Percentiles rank a stretch among this genome's conserved stretches.
Evolutionary conservation across 352 stramenopile species (phyloP).

Genomic region (Globisporangium ultimum): DNA sequence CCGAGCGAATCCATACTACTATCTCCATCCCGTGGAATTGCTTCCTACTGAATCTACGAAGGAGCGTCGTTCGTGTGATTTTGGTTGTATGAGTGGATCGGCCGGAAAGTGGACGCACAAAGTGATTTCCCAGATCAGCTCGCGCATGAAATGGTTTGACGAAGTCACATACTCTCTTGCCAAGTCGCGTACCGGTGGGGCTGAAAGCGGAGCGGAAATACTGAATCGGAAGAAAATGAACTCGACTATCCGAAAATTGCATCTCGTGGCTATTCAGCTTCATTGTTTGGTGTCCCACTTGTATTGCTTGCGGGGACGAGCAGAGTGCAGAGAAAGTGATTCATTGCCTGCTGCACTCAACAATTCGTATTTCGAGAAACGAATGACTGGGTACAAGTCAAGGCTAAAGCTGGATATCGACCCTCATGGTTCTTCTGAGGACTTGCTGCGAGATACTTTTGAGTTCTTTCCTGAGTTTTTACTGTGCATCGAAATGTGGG

Average conservation of each 20-base stretch:
- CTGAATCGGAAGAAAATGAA: constrained; percentile 83
- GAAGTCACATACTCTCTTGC: constrained; percentile 71
- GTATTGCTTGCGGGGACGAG: constrained; percentile 53
- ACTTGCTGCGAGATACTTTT: constrained; percentile 64
- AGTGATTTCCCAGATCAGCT: constrained; percentile 70
- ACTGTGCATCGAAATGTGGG: constrained; percentile 73
- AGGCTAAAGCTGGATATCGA: constrained; percentile 59
- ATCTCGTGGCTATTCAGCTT: constrained; percentile 72
- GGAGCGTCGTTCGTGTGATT: constrained; percentile 33
- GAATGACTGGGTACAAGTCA: constrained; percentile 74
- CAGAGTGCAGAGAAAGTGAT: constrained; percentile 51
- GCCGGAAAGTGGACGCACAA: constrained; percentile 66
- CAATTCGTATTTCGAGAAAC: constrained; percentile 70
- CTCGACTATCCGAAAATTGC: constrained; percentile 75
- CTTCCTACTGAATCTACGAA: constrained; percentile 8
- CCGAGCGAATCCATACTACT: constrained; percentile 75
- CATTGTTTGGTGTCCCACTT: constrained; percentile 69
- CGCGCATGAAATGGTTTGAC: constrained; percentile 79
- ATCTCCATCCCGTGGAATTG: constrained; percentile 35
- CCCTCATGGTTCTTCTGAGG: constrained; percentile 33
- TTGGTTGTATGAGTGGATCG: constrained; percentile 45
- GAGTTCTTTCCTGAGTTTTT: constrained; percentile 78
- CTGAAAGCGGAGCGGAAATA: constrained; percentile 31
- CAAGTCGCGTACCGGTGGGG: constrained; percentile 30
- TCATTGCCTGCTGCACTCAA: constrained; percentile 60